A percentile compares a stretch with the other conserved stretches of the same genome.
phyloP scores from a whole-genome alignment of 345 rosid species.

The Trapa incisa region DNA sequence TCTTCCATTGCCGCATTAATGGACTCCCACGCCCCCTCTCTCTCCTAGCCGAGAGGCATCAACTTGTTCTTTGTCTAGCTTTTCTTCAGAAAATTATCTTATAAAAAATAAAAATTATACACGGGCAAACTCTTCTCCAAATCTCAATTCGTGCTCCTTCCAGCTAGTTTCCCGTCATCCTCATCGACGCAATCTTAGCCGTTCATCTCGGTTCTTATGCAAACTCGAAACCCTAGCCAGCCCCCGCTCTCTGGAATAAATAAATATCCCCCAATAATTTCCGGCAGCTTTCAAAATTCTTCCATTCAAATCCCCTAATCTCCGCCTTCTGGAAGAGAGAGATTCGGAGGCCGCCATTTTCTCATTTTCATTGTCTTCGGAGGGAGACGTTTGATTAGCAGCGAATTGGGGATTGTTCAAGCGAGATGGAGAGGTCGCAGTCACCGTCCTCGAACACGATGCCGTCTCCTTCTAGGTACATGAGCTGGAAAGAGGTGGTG shows the following conservation, averaged over 20 bases:
- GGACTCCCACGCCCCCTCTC: slow-evolving; percentile 2
- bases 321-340: neutral
- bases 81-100: neutral
- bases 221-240: slow-evolving; percentile 40
- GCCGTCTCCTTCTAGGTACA: slow-evolving; percentile 32
- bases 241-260: slow-evolving; percentile 5
- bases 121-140: slow-evolving; percentile 15
- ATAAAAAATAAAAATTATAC: neutral
- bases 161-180: slow-evolving; percentile 5
- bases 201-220: slow-evolving; percentile 22
- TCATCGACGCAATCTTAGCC: slow-evolving; percentile 39
- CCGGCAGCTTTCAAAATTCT: neutral
- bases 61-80: neutral
- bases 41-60: neutral
- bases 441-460: slow-evolving; percentile 1
- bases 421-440: slow-evolving; percentile 13
- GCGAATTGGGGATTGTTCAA: slow-evolving; percentile 2
- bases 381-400: neutral
- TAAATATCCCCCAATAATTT: neutral
- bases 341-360: neutral
- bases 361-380: neutral
- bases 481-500: slow-evolving; percentile 59
- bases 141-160: slow-evolving; percentile 18
- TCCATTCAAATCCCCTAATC: neutral
- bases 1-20: slow-evolving; percentile 2